Evolutionary conservation across 805 yeast species (phyloP), one percentile per base, ranked within the genome.

Genomic region (Lipomyces japonicus): DNA sequence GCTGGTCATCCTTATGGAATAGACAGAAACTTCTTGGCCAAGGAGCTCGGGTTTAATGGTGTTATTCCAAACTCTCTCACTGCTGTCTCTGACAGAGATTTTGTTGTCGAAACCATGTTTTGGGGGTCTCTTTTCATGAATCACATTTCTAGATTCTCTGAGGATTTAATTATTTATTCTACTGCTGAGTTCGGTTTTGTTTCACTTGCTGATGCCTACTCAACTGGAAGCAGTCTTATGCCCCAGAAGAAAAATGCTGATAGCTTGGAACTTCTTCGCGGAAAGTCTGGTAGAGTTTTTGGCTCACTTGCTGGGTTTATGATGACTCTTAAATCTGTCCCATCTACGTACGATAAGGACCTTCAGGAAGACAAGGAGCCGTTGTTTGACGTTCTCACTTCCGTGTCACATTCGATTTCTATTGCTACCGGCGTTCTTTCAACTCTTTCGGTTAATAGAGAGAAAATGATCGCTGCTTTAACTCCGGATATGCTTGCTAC

Each of bases 1-100:
- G 98, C 99, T 18, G 99, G 99, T 50, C 98, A 93, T 68, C 98
- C 99, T 35, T 93, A 90, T 65, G 97, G 97, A n/a, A 87, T 93
- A 59, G 97, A 93, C 70, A 79, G 99, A 66, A 96, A 91, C 66
- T 89, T 71, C 63, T 70, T 93, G 59, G 96, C 97, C 22, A 64
- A 76, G 42, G 85, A 81, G 18, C 75, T 93, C 38, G 95, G 91
- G 0, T 93, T 93, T 62, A 70, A 75, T 48, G 82, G 89, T 3
- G 89, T 87, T 41, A 90, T 93, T 72, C 97, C 97, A 48, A 93
- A 93, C 71, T 91, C 97, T 1, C 73, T 93, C 61, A 80, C 91
- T n/a, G 99, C 97, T 0, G 98, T 93, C 22, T 81, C 95, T 44
- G 99, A 93, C 70, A 83, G 99, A 71, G 99, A 93, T 69, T 93